A percentile compares a stretch with the other conserved stretches of the same genome.
Conservation (phyloP, 306 rosid species). For the Carpinus viminea region DNA sequence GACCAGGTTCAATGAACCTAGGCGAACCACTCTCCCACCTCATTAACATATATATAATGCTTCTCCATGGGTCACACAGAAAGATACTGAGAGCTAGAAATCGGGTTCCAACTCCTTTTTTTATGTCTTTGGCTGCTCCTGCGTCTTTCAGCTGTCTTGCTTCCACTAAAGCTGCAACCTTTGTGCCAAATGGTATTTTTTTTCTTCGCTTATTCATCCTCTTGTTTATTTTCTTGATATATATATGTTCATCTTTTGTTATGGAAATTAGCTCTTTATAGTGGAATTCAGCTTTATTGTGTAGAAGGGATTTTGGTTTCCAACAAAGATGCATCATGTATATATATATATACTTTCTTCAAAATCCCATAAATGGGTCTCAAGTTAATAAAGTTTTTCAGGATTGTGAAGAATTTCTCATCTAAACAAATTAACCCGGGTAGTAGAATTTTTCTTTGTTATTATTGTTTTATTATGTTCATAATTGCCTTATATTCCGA, state of each 20-base stretch:
- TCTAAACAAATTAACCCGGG: background rate
- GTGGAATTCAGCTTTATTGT: background rate
- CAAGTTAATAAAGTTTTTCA: background rate
- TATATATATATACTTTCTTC: background rate
- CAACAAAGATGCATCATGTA: background rate
- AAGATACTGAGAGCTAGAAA: background rate
- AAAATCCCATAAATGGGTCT: background rate
- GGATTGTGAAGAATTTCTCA: too few species aligned
- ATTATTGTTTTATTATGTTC: background rate
- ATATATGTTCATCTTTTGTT: background rate
- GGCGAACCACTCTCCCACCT: background rate
- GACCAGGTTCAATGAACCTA: constrained; percentile 63
- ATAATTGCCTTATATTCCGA: background rate
- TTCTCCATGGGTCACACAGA: constrained; percentile 5
- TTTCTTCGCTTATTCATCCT: background rate
- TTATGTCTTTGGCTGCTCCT: background rate
- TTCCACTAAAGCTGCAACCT: background rate
- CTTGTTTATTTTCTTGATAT: background rate
- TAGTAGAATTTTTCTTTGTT: background rate
- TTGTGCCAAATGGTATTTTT: constrained; percentile 29
- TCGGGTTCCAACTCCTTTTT: constrained; percentile 1
- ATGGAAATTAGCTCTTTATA: background rate
- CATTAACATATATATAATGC: constrained; percentile 25
- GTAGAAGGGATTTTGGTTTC: background rate
- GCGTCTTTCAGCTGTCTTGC: constrained; percentile 10